These are phyloP conservation scores for Magnaporthiopsis rhizophila DNA, from an alignment of 2,329 filamentous ascomycete species.

Conservation along the genomic window DNA sequence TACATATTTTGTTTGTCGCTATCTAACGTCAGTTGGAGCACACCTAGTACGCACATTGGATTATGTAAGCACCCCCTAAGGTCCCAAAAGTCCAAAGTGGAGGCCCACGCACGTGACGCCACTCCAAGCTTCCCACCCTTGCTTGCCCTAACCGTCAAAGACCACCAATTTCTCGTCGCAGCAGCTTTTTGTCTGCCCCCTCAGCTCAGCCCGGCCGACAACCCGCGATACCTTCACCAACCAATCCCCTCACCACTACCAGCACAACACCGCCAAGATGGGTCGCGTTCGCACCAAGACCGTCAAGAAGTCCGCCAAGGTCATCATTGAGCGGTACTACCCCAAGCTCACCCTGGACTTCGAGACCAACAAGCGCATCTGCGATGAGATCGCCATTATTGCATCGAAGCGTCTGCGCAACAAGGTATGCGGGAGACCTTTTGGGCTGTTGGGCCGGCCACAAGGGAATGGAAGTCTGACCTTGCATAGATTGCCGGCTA, in stretches of 20 bases:
- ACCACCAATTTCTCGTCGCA: slow-evolving; percentile 2
- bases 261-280: slow-evolving; percentile 48
- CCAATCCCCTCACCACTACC: slow-evolving; percentile 18
- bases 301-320: slow-evolving; percentile 81
- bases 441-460: not conserved
- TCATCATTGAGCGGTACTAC: slow-evolving; percentile 99
- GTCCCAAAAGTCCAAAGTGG: not conserved
- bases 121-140: slow-evolving; percentile 3
- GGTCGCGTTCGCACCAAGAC: slow-evolving; percentile 65
- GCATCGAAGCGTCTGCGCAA: slow-evolving; percentile 98
- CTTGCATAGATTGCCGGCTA: slow-evolving; percentile 78
- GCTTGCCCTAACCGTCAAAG: slow-evolving; percentile 9
- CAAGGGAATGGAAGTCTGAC: not conserved
- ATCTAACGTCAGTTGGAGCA: not conserved
- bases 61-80: no score
- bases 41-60: no score
- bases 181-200: no score
- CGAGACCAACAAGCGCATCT: slow-evolving; percentile 99
- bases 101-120: not conserved
- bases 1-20: not conserved
- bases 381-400: slow-evolving; percentile 99
- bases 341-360: slow-evolving; percentile 98
- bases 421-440: slow-evolving; percentile 58
- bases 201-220: not conserved
- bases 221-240: not conserved